Conservation (phyloP, 73 alveolate species). For the Paramecium tetraurelia region DNA sequence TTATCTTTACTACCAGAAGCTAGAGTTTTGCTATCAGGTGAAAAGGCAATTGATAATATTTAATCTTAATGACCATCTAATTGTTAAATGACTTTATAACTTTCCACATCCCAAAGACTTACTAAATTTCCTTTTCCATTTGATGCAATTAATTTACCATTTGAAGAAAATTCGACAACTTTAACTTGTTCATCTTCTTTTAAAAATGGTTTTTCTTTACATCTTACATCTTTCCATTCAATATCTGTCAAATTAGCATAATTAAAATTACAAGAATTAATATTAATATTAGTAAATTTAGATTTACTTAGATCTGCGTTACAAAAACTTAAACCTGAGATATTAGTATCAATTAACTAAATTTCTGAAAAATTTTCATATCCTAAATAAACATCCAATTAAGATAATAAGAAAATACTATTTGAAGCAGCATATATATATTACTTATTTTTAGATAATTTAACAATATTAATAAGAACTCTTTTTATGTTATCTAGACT, state of each 20-base stretch:
- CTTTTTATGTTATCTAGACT: neutral
- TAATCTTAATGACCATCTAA: neutral
- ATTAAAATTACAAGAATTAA: neutral
- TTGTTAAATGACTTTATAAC: too few species aligned
- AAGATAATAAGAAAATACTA: neutral
- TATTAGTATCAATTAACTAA: neutral
- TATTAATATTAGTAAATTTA: neutral
- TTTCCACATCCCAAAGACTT: neutral
- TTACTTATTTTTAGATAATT: neutral
- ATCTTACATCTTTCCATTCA: neutral
- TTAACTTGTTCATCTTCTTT: neutral
- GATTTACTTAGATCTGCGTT: neutral
- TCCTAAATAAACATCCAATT: neutral
- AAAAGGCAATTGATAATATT: neutral
- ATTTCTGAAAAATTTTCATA: neutral
- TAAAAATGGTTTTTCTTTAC: neutral
- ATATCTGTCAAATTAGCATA: neutral
- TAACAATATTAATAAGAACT: neutral
- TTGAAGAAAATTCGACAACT: neutral
- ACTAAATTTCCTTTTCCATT: neutral
- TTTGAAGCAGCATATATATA: neutral
- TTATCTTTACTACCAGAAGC: neutral
- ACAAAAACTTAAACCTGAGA: neutral
- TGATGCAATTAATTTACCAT: neutral
- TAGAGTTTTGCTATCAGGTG: neutral